Base-by-base conservation (phyloP, 306 rosid species). In the Glycine latifolia region DNA sequence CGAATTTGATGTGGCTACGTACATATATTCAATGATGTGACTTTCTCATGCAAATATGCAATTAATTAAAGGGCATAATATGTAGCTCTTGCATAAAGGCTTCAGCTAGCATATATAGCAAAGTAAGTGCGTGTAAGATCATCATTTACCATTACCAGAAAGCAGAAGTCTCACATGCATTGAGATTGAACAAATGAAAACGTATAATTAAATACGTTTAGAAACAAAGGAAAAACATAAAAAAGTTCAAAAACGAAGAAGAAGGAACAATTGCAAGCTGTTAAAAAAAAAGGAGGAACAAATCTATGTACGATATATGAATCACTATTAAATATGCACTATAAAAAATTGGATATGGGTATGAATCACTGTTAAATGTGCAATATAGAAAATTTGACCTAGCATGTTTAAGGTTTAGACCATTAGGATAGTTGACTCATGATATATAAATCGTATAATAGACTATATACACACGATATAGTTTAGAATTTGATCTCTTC, bases 111-210 rank as follows among this genome's bases (percentile, higher is more conserved):
- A 26, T 26, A 26, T 26, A 69, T 1, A 20, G 41, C 71, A 75
- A 39, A 20, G 41, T 63, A 75, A 39, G 44, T 66, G 60, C 63
- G 35, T 7, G 66, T 20, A 43, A 52, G 72, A 1, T 55, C 61
- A 54, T 62, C 49, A 3, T 14, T 52, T 52, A 33, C 7, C 2
- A 33, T 52, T 52, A 52, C 3, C 2, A 33, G 31, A 72, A 15
- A 15, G 68, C 13, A 74, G 37, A 39, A 48, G 11, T 67, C 13
- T 67, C 71, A 56, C 71, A 75, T 56, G 77, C 81, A 48, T 60
- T 44, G 58, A 75, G 31, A 48, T 60, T 44, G 58, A 75, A 48
- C 49, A 47, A 31, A 46, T 46, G 46, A 44, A 58, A 75, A 13
- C 63, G 67, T 12, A 56, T 5, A 12, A 11, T 5, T 11, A 33